Evolutionary conservation across 192 early-diverging fungal species (phyloP), one percentile per base, ranked within the genome.

Genomic region (Backusella liffmaniae): DNA sequence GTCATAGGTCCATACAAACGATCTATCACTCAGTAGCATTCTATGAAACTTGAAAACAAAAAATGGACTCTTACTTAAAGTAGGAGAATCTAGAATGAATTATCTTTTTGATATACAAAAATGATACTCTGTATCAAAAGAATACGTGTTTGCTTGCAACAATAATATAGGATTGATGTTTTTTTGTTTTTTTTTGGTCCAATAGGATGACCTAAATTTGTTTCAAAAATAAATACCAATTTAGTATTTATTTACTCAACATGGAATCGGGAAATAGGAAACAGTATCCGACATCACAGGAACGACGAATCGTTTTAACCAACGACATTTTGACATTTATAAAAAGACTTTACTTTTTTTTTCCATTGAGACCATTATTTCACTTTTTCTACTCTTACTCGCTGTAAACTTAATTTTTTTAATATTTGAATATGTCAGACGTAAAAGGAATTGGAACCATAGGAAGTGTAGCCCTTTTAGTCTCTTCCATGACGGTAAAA

Each of bases 401-500:
- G 46, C 46, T 49, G 16, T 49, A 7, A n/a, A n/a, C 66, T 29
- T 42, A 46, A 30, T 65, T 32, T 73, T 3, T 30, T 4, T 65
- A 23, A 36, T 10, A 32, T 39, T 67, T 66, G 41, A 23, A 35
- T n/a, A 73, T 78, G 72, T 44, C 44, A 8, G 16, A 35, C 39
- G 37, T 34, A 21, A 62, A 30, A 44, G 77, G 77, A 18, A 79
- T 79, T 18, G 73, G 77, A 35, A 68, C 49, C 26, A 42, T 75
- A 23, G 77, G 77, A 34, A 79, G 77, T 66, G 66, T 59, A 10
- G 70, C 77, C 15, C 53, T 79, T 9, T 46, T 79, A 13, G 77
- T 79, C 13, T 79, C 77, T 1, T 79, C 77, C 7, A 79, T 79
- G 39, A 79, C 77, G n/a, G 77, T 79, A 79, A 62, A 51, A 16